Evolutionary conservation across 306 rosid species (phyloP), one percentile per base, ranked within the genome.

Genomic region (Vigna radiata): DNA sequence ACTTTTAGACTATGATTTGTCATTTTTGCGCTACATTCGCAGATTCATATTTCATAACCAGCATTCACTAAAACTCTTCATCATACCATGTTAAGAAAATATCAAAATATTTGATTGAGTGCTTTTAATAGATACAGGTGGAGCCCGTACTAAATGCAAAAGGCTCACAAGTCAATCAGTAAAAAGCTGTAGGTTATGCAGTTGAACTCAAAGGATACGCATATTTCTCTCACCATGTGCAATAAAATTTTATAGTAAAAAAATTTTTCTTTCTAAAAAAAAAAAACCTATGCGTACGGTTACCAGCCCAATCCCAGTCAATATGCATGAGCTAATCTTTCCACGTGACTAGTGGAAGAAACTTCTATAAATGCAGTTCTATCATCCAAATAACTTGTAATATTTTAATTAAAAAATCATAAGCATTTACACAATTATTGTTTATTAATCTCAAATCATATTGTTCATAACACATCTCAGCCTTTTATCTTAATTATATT

Each of bases 1-100:
- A 21, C 23, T 53, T 8, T 47, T 61, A 31, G 4, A 17, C 36
- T 36, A 19, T 79, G 82, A 72, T 76, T n/a, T 50, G 19, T 43
- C 62, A 37, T 39, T 27, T 23, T 58, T 25, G 67, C 73, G 54
- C 55, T 60, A 46, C 76, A 59, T 27, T 66, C 13, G 41, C 10
- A 1, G 59, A 53, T 17, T 54, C 29, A 54, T 33, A 47, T 36
- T 64, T 46, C 41, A 27, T 56, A 29, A 63, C 36, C 58, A 23
- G 0, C 12, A 70, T 75, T 60, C 77, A 52, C 49, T 33, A 17
- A 8, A 70, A 52, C 49, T 52, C 18, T 17, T 8, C 63, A n/a
- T 10, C 19, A 49, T 33, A 9, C 36, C 14, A 64, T 21, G 47
- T 46, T n/a, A 18, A 39, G 1, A 2, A 62, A 23, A 31, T 15